Percentiles rank a stretch among this genome's conserved stretches.
Conservation (phyloP, 352 stramenopile genomes). For the Pythium aristosporum region DNA sequence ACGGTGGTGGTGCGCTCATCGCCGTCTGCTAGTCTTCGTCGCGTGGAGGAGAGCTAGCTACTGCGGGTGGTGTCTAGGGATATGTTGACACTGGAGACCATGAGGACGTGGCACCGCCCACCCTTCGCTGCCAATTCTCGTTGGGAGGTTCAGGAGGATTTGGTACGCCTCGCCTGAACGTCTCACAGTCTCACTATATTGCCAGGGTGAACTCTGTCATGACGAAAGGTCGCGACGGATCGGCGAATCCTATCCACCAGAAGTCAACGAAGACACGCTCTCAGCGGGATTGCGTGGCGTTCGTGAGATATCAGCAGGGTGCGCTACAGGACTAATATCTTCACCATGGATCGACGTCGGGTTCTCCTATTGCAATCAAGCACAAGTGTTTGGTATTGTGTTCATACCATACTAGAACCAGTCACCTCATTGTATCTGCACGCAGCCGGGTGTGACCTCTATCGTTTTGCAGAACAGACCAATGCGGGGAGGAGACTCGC, state of each 20-base stretch:
- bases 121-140: neutral
- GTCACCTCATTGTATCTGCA: no score
- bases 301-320: no score
- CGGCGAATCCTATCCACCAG: neutral
- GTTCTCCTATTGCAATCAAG: neutral
- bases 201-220: neutral
- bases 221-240: conserved; percentile 11
- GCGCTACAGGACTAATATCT: no score
- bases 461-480: no score
- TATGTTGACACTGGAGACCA: neutral
- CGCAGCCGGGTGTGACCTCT: no score
- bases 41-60: neutral
- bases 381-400: neutral
- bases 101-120: neutral
- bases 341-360: no score
- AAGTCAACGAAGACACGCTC: neutral
- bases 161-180: no score
- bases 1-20: conserved; percentile 26
- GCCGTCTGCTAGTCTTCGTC: neutral
- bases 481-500: no score
- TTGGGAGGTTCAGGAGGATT: neutral
- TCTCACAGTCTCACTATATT: neutral
- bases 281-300: neutral
- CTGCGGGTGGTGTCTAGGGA: neutral
- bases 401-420: no score